These are phyloP conservation scores for Biscogniauxia sp. DNA, from an alignment of 2,329 filamentous ascomycete genomes.

Conservation along the genomic window DNA sequence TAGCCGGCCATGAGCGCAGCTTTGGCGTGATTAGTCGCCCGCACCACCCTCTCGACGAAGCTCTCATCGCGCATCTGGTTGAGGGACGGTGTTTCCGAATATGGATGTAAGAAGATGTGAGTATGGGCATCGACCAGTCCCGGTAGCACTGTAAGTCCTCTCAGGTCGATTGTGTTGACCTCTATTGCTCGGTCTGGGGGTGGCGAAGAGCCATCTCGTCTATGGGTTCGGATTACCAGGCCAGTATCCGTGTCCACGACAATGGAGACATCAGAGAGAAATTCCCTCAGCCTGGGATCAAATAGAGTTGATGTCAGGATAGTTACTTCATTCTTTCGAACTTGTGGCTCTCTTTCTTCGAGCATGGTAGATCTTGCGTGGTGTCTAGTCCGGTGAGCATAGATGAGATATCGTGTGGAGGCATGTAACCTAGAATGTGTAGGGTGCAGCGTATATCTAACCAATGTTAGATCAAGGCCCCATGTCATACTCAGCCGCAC, in stretches of 20 bases:
- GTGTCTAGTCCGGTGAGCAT: neutral
- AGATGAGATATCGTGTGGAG: neutral
- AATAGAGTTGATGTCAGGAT: conserved; percentile 28
- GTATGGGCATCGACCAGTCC: conserved; percentile 56
- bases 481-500: no score
- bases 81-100: conserved; percentile 32
- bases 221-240: conserved; percentile 21
- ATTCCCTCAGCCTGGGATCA: conserved; percentile 25
- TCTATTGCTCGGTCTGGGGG: conserved; percentile 7
- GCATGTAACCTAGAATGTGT: neutral
- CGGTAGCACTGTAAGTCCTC: conserved; percentile 49
- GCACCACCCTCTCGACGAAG: conserved; percentile 53
- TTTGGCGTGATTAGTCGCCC: conserved; percentile 51
- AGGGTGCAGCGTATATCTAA: no score
- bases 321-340: conserved; percentile 12
- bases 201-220: conserved; percentile 10
- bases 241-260: conserved; percentile 23
- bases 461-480: no score
- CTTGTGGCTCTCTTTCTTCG: conserved; percentile 5
- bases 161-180: conserved; percentile 45
- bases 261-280: conserved; percentile 21
- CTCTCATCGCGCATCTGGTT: conserved; percentile 58
- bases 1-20: conserved; percentile 55
- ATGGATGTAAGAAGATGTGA: conserved; percentile 54
- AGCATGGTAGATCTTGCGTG: conserved; percentile 1